These are phyloP conservation scores for Cenococcum geophilum DNA, from an alignment of 495 filamentous ascomycete genomes.

Conservation along the genomic window DNA sequence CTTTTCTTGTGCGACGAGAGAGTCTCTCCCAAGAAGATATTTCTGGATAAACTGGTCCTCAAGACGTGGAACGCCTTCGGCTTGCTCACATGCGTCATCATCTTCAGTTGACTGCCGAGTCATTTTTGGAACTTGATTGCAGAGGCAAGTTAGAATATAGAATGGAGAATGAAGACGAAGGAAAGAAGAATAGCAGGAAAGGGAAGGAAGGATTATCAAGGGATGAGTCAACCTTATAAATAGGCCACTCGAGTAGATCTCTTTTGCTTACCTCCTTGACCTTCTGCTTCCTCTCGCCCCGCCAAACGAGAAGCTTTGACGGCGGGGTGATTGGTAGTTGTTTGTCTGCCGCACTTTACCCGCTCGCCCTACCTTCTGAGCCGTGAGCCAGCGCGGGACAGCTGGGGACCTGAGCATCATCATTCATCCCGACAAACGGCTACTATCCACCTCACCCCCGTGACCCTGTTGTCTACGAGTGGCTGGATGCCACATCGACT, in stretches of 20 bases:
- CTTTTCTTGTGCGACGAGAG: slow-evolving; percentile 72
- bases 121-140: slow-evolving; percentile 7
- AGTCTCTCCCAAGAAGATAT: slow-evolving; percentile 69
- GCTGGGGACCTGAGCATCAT: slow-evolving; percentile 6
- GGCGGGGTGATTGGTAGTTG: background rate
- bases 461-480: slow-evolving; percentile 19
- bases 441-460: slow-evolving; percentile 9
- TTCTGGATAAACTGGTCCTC: slow-evolving; percentile 70
- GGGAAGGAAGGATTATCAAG: background rate
- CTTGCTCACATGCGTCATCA: slow-evolving; percentile 53
- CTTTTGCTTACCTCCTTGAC: background rate
- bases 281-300: background rate
- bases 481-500: slow-evolving; percentile 16
- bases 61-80: slow-evolving; percentile 47
- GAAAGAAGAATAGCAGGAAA: background rate
- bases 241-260: background rate
- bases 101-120: slow-evolving; percentile 4
- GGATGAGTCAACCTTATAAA: background rate
- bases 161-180: background rate
- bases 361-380: no score
- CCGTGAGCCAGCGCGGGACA: background rate
- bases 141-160: background rate
- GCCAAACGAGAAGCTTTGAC: no score
- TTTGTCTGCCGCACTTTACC: background rate
- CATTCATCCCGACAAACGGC: background rate